phyloP scores from a whole-genome alignment of 352 stramenopile genomes.

The Phytophthora aleatoria region DNA sequence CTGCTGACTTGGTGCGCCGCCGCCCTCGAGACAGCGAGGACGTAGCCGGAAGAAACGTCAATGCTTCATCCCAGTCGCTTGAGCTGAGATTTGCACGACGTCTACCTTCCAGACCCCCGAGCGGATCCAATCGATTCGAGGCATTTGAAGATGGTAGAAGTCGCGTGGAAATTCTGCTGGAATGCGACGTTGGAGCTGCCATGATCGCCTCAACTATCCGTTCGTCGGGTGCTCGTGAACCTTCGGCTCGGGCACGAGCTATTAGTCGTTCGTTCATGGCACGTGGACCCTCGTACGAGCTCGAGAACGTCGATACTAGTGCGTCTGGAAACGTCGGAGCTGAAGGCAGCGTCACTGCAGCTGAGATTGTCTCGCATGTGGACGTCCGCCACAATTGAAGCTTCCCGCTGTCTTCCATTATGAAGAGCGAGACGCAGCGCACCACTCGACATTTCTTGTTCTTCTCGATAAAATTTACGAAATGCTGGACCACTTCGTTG shows the following conservation, averaged over 20 bases:
- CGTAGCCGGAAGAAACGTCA: conserved; percentile 56
- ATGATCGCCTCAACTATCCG: conserved; percentile 76
- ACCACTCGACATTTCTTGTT: conserved; percentile 72
- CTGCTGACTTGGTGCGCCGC: conserved; percentile 56
- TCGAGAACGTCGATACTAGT: conserved; percentile 7
- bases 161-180: conserved; percentile 26
- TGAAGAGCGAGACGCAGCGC: conserved; percentile 55
- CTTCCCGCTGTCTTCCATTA: conserved; percentile 56
- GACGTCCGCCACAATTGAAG: conserved; percentile 66
- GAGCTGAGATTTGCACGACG: conserved; percentile 28
- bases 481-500: conserved; percentile 47
- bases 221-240: conserved; percentile 56
- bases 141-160: conserved; percentile 34
- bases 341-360: conserved; percentile 6
- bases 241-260: conserved; percentile 58
- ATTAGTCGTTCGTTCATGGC: conserved; percentile 69
- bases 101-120: conserved; percentile 37
- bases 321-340: conserved; percentile 18
- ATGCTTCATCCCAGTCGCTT: conserved; percentile 54
- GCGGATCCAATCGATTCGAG: conserved; percentile 37
- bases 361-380: conserved; percentile 56
- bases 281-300: conserved; percentile 57
- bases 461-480: conserved; percentile 62
- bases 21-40: conserved; percentile 65
- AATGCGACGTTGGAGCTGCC: conserved; percentile 47